Evolutionary conservation across 208 protist species (phyloP).

Genomic region (Crithidia sp.): DNA sequence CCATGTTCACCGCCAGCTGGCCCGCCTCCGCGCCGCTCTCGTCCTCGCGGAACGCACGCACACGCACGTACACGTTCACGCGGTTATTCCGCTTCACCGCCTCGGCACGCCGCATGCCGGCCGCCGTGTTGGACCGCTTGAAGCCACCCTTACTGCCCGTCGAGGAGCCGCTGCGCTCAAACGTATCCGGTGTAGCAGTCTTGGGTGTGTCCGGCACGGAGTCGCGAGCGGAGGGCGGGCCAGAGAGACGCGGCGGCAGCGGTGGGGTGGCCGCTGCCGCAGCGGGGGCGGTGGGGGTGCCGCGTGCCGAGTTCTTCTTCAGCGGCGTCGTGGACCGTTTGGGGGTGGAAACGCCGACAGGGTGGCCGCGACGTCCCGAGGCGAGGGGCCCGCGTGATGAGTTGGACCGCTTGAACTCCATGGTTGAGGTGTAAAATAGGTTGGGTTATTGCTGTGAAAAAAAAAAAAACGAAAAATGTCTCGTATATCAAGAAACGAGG

Average conservation of each 20-base stretch:
- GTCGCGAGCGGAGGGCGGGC: constrained; percentile 9
- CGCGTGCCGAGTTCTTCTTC: constrained; percentile 19
- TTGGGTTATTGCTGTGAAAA: background rate
- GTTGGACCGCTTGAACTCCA: constrained; percentile 80
- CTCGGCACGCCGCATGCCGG: constrained; percentile 49
- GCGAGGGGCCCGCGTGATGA: constrained; percentile 54
- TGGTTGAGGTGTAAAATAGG: background rate
- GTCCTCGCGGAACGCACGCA: constrained; percentile 68
- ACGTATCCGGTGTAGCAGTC: constrained; percentile 3
- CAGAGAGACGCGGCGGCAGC: constrained; percentile 5
- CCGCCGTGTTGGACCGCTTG: constrained; percentile 60
- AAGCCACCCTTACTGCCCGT: constrained; percentile 52
- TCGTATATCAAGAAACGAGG: too few species aligned
- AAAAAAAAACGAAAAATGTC: too few species aligned
- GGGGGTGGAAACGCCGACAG: constrained; percentile 22
- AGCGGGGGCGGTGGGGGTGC: background rate
- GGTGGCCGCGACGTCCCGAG: constrained; percentile 21
- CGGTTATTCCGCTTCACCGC: constrained; percentile 53
- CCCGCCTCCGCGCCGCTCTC: constrained; percentile 46
- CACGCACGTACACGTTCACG: constrained; percentile 87
- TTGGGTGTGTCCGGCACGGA: background rate
- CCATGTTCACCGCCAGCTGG: constrained; percentile 67
- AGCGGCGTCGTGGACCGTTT: constrained; percentile 34
- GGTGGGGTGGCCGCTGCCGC: background rate
- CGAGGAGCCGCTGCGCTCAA: constrained; percentile 45